Evolutionary conservation across 208 protist species (phyloP), one percentile per base, ranked within the genome.

Genomic region (Leishmania turanica): DNA sequence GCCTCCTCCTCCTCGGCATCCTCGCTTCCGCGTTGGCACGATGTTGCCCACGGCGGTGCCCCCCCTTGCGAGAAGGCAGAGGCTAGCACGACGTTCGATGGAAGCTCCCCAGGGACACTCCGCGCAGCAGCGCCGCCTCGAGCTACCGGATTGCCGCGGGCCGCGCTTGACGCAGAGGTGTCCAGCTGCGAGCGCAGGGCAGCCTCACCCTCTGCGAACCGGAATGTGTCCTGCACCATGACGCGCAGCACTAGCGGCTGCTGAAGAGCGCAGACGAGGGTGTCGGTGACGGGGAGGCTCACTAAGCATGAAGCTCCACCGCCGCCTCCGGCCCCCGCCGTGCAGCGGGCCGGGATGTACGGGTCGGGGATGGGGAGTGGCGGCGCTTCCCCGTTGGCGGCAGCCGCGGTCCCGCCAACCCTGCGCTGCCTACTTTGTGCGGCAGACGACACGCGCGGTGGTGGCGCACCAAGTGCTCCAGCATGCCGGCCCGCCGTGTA

Each of bases 211-310:
- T 79, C 78, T 21, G 77, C 0, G 42, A 71, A 82, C 45, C 60
- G 73, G 64, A 65, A 85, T 21, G 79, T 83, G 77, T 85, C 82
- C 37, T 81, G 77, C 34, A 83, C 77, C 3, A 51, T 6, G 31
- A 84, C 82, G 49, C 72, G 58, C 68, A 88, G 70, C 37, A 75
- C 40, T 31, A 82, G 62, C 45, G 83, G 78, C 62, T 77, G 58
- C 83, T 87, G 83, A 47, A 83, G 62, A 24, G 60, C 62, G n/a
- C 40, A 58, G 58, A 80, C 69, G 49, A 83, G 78, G 40, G 54
- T 60, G 1, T 62, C 73, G 3, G 69, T 74, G 68, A 83, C 56
- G 45, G 78, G 78, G 40, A 87, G 75, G 45, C 62, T 77, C 75
- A 65, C 78, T 21, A 69, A 4, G 62, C 77, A 73, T 54, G 66